Conservation (phyloP, 257 asterid species). For the Nicotiana tomentosiformis region DNA sequence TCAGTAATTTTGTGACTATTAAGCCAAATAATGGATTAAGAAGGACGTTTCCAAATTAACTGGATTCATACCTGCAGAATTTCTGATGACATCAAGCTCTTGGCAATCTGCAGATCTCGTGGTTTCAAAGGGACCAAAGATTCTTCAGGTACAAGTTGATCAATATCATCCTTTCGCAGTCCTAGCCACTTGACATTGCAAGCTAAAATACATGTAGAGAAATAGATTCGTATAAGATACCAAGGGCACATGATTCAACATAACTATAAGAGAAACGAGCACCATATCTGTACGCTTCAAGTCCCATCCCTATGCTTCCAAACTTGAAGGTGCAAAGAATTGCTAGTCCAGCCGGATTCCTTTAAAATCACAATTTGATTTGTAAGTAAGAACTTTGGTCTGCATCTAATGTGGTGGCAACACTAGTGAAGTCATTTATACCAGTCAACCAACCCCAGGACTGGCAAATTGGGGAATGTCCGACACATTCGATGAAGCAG, state of each 20-base stretch:
- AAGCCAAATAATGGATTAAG: not conserved
- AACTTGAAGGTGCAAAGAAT: constrained; percentile 88
- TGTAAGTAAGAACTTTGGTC: not conserved
- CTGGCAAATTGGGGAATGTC: constrained; percentile 59
- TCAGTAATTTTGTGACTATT: no score
- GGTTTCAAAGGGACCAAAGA: constrained; percentile 62
- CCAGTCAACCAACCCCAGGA: constrained; percentile 94
- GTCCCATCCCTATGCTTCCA: constrained; percentile 91
- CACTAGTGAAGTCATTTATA: constrained; percentile 21
- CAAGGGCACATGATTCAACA: no score
- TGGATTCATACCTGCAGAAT: constrained; percentile 49
- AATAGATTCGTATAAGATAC: not conserved
- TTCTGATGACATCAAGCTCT: constrained; percentile 61
- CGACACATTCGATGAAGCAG: constrained; percentile 75
- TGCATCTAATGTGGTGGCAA: not conserved
- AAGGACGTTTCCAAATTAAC: not conserved
- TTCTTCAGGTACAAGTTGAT: constrained; percentile 63
- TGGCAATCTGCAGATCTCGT: constrained; percentile 70
- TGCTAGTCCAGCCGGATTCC: constrained; percentile 98
- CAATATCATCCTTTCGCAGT: constrained; percentile 69
- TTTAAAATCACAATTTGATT: constrained; percentile 16
- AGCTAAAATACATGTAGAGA: constrained; percentile 29
- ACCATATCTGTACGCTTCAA: constrained; percentile 95
- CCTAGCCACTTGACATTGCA: constrained; percentile 95
- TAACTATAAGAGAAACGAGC: not conserved